Base-by-base conservation (phyloP, 768 basidiomycete species). In the Naganishia friedmannii region DNA sequence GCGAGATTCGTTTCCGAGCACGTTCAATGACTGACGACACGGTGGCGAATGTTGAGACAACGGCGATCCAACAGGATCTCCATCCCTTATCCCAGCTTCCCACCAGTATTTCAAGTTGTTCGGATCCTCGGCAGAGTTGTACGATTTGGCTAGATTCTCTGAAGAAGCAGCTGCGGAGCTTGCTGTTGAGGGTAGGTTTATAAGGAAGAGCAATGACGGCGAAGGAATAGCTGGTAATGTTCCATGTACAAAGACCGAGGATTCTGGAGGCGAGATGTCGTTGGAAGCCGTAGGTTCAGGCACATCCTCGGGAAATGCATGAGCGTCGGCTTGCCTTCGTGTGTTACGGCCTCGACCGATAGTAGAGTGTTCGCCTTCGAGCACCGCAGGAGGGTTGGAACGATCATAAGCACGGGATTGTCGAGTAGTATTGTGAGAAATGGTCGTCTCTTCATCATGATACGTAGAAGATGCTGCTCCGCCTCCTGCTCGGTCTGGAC, bases 51-150 rank as follows among this genome's bases (percentile, higher is more conserved):
- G 2, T 39, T 21, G 37, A 12, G 15, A n/a, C 10, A n/a, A 28
- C 2, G 60, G 60, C 21, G 60, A 19, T 45, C 39, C 60, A 1
- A 46, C 60, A 12, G 37, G 60, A 28, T 63, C 60, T 2, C 60
- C 60, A 29, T 63, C 60, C 23, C 60, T 63, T 5, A 63, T n/a
- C 21, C 60, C 60, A 63, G 60, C 60, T 26, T 63, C 42, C 60
- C 60, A 63, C 60, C 60, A 45, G 26, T 26, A 63, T 37, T 63
- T 63, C 60, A 63, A 63, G 42, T 63, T 63, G 39, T 63, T 63
- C 19, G 60, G 60, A 17, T 63, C 60, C 23, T 45, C 13, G 10
- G 60, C 37, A 63, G 60, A 45, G 19, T 63, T 34, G 42, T 63
- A 63, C n/a, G 60, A 63, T 45, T 19, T n/a, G 28, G 60, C 37